phyloP scores from a whole-genome alignment of 768 basidiomycete species.

The Butyriboletus loyo region DNA sequence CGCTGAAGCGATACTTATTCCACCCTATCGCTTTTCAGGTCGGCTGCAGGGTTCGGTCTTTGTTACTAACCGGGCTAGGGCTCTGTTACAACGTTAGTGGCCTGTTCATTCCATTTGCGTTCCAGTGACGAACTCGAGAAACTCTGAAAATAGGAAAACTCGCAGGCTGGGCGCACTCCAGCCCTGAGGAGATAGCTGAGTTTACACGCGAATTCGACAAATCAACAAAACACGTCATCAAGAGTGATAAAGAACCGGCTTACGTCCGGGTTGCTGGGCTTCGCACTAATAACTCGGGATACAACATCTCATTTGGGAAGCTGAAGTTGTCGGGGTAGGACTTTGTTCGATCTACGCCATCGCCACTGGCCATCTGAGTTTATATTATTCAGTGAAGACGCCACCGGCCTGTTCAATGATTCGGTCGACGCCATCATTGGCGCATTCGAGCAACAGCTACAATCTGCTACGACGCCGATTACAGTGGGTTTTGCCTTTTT shows the following conservation, averaged over 20 bases:
- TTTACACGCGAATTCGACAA: constrained; percentile 2
- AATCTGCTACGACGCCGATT: neutral
- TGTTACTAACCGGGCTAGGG: constrained; percentile 39
- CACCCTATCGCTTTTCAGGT: constrained; percentile 26
- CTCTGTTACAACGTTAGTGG: constrained; percentile 35
- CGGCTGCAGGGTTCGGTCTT: constrained; percentile 46
- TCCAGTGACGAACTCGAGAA: neutral
- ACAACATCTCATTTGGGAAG: constrained; percentile 3
- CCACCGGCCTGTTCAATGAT: constrained; percentile 5
- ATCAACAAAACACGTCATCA: constrained; percentile 5
- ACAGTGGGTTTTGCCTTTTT: neutral
- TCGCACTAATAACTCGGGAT: neutral
- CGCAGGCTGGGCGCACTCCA: constrained; percentile 1
- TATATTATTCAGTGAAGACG: constrained; percentile 1
- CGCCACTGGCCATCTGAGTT: neutral
- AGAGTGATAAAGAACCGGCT: constrained; percentile 2
- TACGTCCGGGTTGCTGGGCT: constrained; percentile 8
- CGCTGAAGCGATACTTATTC: neutral
- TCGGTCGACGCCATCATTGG: constrained; percentile 5
- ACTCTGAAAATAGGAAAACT: neutral
- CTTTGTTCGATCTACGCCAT: neutral
- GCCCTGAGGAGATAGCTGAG: neutral
- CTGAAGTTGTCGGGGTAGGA: constrained; percentile 14
- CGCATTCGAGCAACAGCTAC: constrained; percentile 12
- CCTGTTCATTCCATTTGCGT: neutral